A percentile compares a stretch with the other conserved stretches of the same genome.
These are phyloP conservation scores for Penicillium sp. DNA, from an alignment of 2,329 filamentous ascomycete genomes.

Conservation along the genomic window DNA sequence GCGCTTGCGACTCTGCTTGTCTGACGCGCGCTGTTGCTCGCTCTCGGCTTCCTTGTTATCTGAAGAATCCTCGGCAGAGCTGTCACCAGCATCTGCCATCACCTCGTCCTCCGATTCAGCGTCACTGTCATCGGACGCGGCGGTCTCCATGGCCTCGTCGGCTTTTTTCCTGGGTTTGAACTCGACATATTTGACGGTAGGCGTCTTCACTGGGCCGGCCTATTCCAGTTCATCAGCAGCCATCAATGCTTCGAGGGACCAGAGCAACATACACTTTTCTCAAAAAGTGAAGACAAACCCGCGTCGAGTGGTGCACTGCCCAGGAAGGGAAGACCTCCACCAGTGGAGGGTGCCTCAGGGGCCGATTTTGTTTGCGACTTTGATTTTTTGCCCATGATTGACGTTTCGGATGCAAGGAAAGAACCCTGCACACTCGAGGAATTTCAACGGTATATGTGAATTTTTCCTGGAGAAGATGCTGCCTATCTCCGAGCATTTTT, in stretches of 20 bases:
- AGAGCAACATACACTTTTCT: conserved; percentile 58
- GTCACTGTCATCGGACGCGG: conserved; percentile 23
- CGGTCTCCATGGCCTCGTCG: conserved; percentile 26
- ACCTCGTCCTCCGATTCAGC: conserved; percentile 31
- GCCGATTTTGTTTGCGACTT: conserved; percentile 25
- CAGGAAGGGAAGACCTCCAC: conserved; percentile 36
- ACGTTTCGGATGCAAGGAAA: neutral
- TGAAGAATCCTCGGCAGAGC: conserved; percentile 36
- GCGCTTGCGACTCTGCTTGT: conserved; percentile 42
- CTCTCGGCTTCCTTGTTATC: conserved; percentile 47
- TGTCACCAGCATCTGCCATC: conserved; percentile 32
- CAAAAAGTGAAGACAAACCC: conserved; percentile 63
- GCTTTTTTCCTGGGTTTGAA: conserved; percentile 13
- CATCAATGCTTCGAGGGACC: conserved; percentile 1
- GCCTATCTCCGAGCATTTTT: conserved; percentile 23
- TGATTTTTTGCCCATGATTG: conserved; percentile 32
- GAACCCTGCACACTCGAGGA: neutral
- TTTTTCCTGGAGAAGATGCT: conserved; percentile 5
- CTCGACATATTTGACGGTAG: conserved; percentile 21
- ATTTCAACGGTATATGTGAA: conserved; percentile 9
- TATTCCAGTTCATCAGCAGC: conserved; percentile 13
- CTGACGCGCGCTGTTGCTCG: conserved; percentile 30
- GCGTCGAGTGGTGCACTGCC: conserved; percentile 62
- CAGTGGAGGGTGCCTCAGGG: conserved; percentile 12
- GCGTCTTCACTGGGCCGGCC: conserved; percentile 39